Evolutionary conservation across 108 stramenopile species (phyloP).

Genomic region (Nannochloropsis gaditana): DNA sequence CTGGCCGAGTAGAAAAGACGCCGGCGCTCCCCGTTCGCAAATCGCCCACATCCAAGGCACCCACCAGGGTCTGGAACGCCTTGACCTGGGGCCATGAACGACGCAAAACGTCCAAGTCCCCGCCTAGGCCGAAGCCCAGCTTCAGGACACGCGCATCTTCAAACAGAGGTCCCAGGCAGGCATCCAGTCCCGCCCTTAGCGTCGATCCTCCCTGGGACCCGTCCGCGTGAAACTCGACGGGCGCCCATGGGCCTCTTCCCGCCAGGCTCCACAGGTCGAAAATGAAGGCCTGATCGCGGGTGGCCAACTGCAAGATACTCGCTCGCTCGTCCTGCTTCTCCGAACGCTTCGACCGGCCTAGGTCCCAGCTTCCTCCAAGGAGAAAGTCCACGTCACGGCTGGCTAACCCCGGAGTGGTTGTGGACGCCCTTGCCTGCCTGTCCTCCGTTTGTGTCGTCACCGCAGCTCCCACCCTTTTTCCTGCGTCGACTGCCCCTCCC

Average conservation of each 20-base stretch:
- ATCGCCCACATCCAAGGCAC: neutral
- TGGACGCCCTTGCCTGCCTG: neutral
- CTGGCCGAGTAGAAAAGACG: neutral
- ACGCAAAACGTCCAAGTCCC: constrained; percentile 18
- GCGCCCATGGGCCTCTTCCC: neutral
- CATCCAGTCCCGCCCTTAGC: neutral
- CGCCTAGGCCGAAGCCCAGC: neutral
- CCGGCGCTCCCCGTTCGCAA: neutral
- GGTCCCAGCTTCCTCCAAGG: neutral
- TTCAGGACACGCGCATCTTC: neutral
- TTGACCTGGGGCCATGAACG: neutral
- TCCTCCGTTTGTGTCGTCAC: neutral
- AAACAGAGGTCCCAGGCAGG: neutral
- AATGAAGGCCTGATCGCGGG: neutral
- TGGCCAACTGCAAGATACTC: constrained; percentile 9
- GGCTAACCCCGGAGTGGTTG: neutral
- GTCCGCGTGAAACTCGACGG: neutral
- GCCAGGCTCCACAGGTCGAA: constrained; percentile 3
- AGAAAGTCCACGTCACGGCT: neutral
- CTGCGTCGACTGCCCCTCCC: neutral
- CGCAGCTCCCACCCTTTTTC: neutral
- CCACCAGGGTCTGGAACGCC: neutral
- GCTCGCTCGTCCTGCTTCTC: neutral
- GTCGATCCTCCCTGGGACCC: neutral
- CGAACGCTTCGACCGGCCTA: neutral